Evolutionary conservation across 345 rosid species (phyloP).

Genomic region (Eucalyptus erythrocorys): DNA sequence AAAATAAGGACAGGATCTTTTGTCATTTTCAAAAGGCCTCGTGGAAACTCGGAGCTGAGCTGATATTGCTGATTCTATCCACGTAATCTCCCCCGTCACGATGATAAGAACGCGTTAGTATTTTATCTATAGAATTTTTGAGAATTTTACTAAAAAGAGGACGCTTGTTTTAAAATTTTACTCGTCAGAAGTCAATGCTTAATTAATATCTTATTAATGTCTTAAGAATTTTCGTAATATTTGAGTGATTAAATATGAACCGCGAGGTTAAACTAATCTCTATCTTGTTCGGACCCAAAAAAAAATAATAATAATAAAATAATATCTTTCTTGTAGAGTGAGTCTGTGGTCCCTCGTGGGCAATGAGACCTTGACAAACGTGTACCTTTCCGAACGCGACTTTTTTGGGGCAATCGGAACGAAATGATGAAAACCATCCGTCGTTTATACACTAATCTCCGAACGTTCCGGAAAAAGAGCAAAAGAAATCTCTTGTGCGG

Average conservation of each 20-base stretch:
- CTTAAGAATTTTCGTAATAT: too few relatives aligned
- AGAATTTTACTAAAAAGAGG: background rate
- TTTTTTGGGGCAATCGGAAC: background rate
- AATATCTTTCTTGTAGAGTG: background rate
- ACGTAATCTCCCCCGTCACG: accelerated
- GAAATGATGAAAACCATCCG: background rate
- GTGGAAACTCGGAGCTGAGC: accelerated
- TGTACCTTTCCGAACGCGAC: background rate
- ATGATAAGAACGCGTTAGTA: background rate
- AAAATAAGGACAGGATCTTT: background rate
- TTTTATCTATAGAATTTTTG: background rate
- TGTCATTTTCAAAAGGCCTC: background rate
- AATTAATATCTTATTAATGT: too few relatives aligned
- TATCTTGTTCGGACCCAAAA: too few relatives aligned
- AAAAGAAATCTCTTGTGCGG: background rate
- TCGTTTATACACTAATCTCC: background rate
- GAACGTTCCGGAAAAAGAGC: background rate
- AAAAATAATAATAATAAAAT: too few relatives aligned
- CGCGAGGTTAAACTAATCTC: background rate
- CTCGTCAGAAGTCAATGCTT: background rate
- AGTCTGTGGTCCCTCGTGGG: background rate
- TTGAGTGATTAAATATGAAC: background rate
- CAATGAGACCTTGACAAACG: background rate
- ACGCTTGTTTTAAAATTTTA: background rate
- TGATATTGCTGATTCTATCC: too few relatives aligned